phyloP scores from a whole-genome alignment of 2,329 filamentous ascomycete species.

The Bipolaris zeicola region DNA sequence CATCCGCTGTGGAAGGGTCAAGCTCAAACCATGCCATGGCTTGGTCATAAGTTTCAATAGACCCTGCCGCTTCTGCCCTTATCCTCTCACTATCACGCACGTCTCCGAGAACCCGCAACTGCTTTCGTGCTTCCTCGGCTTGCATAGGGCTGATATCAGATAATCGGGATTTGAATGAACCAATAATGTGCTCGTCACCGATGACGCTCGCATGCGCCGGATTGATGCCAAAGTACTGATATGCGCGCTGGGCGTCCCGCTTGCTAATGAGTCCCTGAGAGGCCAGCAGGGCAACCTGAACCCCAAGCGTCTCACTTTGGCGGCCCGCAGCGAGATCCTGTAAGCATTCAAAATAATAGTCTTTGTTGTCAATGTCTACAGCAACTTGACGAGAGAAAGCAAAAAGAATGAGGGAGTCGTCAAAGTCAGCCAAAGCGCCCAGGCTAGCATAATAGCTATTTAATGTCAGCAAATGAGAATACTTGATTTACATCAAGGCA shows the following conservation, averaged over 20 bases:
- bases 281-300: constrained; percentile 62
- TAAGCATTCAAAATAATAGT: constrained; percentile 71
- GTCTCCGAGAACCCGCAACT: constrained; percentile 65
- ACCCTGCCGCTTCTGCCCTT: constrained; percentile 62
- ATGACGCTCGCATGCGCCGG: constrained; percentile 46
- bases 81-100: constrained; percentile 64
- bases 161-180: constrained; percentile 64
- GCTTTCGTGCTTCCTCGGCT: constrained; percentile 62
- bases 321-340: constrained; percentile 63
- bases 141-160: constrained; percentile 59
- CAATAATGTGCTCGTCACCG: constrained; percentile 66
- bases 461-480: constrained; percentile 15
- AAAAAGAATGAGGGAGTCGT: constrained; percentile 65
- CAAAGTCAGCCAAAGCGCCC: constrained; percentile 66
- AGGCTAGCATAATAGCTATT: constrained; percentile 64
- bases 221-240: constrained; percentile 63
- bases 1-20: constrained; percentile 55
- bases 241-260: constrained; percentile 63
- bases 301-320: constrained; percentile 62
- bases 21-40: constrained; percentile 67
- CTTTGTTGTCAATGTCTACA: constrained; percentile 59
- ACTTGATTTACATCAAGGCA: neutral
- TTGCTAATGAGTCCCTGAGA: constrained; percentile 64
- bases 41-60: constrained; percentile 66
- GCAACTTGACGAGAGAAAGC: constrained; percentile 65